phyloP scores from a whole-genome alignment of 345 rosid species.

The Sapria himalayana region DNA sequence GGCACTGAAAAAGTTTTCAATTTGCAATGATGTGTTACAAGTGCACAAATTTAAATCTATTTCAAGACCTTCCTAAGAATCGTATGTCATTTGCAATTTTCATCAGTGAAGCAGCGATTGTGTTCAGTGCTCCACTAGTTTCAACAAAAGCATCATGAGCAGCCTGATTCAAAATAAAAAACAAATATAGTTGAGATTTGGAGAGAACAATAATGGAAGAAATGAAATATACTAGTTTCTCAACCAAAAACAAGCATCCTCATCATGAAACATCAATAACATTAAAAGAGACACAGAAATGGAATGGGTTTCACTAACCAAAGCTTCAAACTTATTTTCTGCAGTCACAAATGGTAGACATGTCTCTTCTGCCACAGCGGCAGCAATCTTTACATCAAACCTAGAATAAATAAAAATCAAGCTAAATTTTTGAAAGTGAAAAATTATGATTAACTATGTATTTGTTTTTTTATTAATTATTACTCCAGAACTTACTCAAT shows the following conservation, averaged over 20 bases:
- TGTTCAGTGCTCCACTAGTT: conserved; percentile 80
- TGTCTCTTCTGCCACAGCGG: conserved; percentile 87
- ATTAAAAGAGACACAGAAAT: conserved; percentile 1
- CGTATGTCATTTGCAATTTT: conserved; percentile 88
- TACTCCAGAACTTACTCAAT: no score
- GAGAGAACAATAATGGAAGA: no score
- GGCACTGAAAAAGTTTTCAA: no score
- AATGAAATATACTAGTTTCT: neutral
- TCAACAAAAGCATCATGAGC: conserved; percentile 98
- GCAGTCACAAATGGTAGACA: conserved; percentile 76
- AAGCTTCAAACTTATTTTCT: conserved; percentile 94
- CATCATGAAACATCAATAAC: conserved; percentile 2
- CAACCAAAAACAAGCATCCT: conserved; percentile 1
- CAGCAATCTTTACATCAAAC: conserved; percentile 84
- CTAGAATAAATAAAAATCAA: conserved; percentile 15
- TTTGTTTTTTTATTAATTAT: no score
- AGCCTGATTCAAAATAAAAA: conserved; percentile 61
- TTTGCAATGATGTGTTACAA: no score
- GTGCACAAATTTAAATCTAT: no score
- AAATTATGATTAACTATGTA: no score
- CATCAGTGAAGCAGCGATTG: conserved; percentile 65
- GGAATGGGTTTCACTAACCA: conserved; percentile 30
- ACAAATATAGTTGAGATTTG: conserved; percentile 7
- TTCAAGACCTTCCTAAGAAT: conserved; percentile 71
- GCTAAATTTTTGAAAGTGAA: neutral